Base-by-base conservation (phyloP, 331 rosid genomes). In the Malus hybrid region DNA sequence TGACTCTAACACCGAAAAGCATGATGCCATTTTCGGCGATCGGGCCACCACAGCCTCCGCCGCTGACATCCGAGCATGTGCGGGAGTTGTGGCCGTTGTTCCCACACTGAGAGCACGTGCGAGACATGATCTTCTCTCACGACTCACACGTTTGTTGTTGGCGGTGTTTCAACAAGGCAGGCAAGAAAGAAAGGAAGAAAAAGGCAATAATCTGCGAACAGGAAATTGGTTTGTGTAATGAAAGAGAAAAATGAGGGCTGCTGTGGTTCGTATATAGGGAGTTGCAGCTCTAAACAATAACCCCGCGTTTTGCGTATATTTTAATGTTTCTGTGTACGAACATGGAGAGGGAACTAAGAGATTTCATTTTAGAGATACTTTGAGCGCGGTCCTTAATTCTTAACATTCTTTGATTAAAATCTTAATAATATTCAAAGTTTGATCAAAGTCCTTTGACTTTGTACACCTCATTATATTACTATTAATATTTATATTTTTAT, bases 51-150 rank as follows among this genome's bases (percentile, higher is more conserved):
- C 13, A 4, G 52, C 46, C 67, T 67, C 76, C 72, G 15, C 83
- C 68, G 73, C 54, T 50, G 2, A 70, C 79, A 34, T 89, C 96
- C 73, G 83, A 32, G 85, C 93, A 87, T 44, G 98, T 85, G 57
- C 97, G 86, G 11, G 91, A 90, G 89, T 89, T 90, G 85, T 90
- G 93, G 84, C 95, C 95, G 82, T 85, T 85, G 86, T 85, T 87
- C 66, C 95, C 96, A 48, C 96, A 87, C 79, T 85, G 93, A 34
- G 98, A 93, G 81, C 97, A 93, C 75, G 97, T 86, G 91, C 93
- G 93, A 80, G 91, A 83, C 92, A 64, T 64, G 44, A 82, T 88
- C 71, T 67, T 66, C 63, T 1, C 52, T 68, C 6, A 62, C 68
- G 32, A 31, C 27, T 13, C n/a, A 6, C 15, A 28, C 48, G 61